These are phyloP conservation scores for Talaromyces wortmannii DNA, from an alignment of 495 filamentous ascomycete species.

Conservation along the genomic window DNA sequence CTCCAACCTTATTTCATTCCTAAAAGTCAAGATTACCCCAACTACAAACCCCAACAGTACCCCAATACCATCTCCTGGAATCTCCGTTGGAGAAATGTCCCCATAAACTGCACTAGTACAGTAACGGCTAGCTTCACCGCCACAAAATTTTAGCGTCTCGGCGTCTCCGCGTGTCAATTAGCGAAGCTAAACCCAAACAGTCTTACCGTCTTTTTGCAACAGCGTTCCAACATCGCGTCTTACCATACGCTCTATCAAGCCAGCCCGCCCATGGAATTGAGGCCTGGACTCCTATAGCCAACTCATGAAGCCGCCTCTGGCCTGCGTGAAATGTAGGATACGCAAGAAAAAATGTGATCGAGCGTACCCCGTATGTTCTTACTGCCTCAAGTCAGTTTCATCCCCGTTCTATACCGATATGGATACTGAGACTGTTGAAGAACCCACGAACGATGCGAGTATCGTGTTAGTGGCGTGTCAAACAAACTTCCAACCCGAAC, in stretches of 20 bases:
- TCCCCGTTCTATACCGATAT: not conserved
- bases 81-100: not conserved
- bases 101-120: not conserved
- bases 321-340: conserved; percentile 9
- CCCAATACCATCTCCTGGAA: not conserved
- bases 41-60: not conserved
- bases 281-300: not conserved
- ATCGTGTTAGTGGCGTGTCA: not conserved
- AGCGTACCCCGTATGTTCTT: conserved; percentile 8
- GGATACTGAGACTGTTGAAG: not conserved
- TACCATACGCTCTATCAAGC: no score
- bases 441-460: conserved; percentile 7
- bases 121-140: not conserved
- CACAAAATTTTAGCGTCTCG: no score
- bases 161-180: no score
- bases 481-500: not conserved
- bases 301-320: conserved; percentile 10
- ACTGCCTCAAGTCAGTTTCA: conserved; percentile 4
- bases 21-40: not conserved
- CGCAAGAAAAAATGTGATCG: conserved; percentile 14
- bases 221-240: no score
- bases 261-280: no score
- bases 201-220: no score
- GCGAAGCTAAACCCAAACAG: no score
- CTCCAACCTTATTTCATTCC: no score